Evolutionary conservation across 2,329 filamentous ascomycete genomes (phyloP), one percentile per base, ranked within the genome.

Genomic region (Remersonia thermophila): DNA sequence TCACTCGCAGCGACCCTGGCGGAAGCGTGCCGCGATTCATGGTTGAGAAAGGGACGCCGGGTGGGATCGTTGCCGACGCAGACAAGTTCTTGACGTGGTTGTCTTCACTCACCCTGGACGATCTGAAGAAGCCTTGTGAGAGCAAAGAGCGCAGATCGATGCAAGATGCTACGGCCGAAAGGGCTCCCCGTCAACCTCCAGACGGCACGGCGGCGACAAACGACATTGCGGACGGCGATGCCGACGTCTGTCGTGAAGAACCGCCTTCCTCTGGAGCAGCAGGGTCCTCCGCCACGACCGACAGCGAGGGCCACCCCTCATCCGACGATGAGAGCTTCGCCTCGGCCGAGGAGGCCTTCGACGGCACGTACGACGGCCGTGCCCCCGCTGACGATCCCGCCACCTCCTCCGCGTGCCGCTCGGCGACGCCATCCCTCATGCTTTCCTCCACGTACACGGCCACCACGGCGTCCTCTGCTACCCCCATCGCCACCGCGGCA

Each of bases 21-120:
- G 86, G 86, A 35, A 89, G 77, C 40, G 86, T 94, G 13, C 86
- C 86, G 1, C 72, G 83, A 11, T 93, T 91, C 59, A 78, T 94
- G 69, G 83, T 93, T n/a, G 86, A 93, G 51, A 77, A 83, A 53
- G 83, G 82, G 20, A 93, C 86, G 0, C 86, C 86, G 0, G 75
- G 70, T 9, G 83, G 83, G 26, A 91, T 94, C 48, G 71, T 84
- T 17, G 67, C 67, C 29, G 86, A 93, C 55, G 81, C 85, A 0
- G 70, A 71, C 36, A 91, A 87, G 55, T 93, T 93, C 47, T 55
- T 91, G 11, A 73, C 85, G 39, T 93, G 86, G 86, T 50, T 72
- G 20, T 61, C 61, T 7, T 53, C 62, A 4, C 63, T 61, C 41
- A 53, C 54, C 8, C 46, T 55, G 11, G 52, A 59, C 4, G 57